Conservation (phyloP, 352 stramenopile genomes). For the Phytophthora fragariae region DNA sequence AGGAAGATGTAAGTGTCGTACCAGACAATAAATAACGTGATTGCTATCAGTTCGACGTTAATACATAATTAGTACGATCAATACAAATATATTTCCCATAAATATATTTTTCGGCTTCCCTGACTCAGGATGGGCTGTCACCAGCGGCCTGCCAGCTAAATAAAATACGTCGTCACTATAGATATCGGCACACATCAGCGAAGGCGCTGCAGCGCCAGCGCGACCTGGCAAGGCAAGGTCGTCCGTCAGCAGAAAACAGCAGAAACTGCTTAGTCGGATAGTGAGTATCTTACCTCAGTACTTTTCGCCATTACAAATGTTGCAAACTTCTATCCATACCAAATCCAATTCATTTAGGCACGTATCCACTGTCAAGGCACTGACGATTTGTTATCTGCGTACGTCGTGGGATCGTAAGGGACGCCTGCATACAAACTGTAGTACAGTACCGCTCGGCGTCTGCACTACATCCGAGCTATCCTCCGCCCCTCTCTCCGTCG, state of each 20-base stretch:
- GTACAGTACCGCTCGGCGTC: slow-evolving; percentile 2
- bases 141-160: too few species aligned
- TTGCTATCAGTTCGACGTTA: too few species aligned
- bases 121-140: too few species aligned
- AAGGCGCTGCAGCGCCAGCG: too few species aligned
- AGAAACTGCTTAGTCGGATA: too few species aligned
- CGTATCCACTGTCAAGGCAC: not conserved
- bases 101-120: too few species aligned
- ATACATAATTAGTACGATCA: too few species aligned
- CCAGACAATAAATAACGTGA: too few species aligned
- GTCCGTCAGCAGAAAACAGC: not conserved
- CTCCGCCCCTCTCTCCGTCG: slow-evolving; percentile 1
- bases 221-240: not conserved
- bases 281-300: not conserved
- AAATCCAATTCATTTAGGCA: not conserved
- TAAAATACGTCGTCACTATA: too few species aligned
- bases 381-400: slow-evolving; percentile 10
- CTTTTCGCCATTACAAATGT: not conserved
- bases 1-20: too few species aligned
- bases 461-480: slow-evolving; percentile 3
- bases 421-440: not conserved
- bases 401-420: slow-evolving; percentile 13
- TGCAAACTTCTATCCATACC: not conserved
- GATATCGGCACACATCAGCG: too few species aligned
- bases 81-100: too few species aligned